Percentiles rank a stretch among this genome's conserved stretches.
Evolutionary conservation across 257 asterid species (phyloP).

Genomic region (Nicotiana tomentosiformis): DNA sequence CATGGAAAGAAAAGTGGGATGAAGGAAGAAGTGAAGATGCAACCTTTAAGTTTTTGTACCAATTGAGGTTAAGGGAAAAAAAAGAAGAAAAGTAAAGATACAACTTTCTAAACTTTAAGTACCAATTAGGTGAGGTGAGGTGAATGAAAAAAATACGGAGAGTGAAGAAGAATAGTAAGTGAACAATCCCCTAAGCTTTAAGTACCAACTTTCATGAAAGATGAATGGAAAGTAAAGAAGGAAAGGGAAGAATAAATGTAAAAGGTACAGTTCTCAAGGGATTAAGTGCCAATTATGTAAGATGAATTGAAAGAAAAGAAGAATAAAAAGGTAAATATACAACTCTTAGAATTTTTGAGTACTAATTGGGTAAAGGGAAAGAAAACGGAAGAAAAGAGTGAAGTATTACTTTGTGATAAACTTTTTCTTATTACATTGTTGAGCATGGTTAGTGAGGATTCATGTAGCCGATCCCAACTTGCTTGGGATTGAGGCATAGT

Average conservation of each 20-base stretch:
- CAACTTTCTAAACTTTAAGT: background rate
- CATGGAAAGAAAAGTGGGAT: too few species aligned
- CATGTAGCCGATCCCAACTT: too few species aligned
- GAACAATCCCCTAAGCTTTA: background rate
- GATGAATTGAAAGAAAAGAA: background rate
- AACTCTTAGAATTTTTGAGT: background rate
- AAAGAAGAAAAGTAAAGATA: background rate
- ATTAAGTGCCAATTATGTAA: background rate
- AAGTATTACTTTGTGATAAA: background rate
- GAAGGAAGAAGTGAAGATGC: too few species aligned
- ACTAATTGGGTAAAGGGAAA: background rate
- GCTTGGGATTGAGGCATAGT: too few species aligned
- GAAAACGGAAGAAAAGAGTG: background rate
- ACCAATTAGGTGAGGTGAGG: background rate
- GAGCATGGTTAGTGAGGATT: too few species aligned
- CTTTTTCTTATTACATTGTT: too few species aligned
- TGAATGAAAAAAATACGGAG: background rate
- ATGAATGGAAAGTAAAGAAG: background rate
- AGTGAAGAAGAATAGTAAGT: background rate
- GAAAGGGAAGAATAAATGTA: too few species aligned
- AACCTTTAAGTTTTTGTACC: too few species aligned
- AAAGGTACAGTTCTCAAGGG: too few species aligned
- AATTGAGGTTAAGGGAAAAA: too few species aligned
- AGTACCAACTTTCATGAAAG: background rate
- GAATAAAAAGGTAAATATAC: background rate